A percentile compares a stretch with the other conserved stretches of the same genome.
Conservation (phyloP, 805 yeast genomes). For the Middelhovenomyces tepae region DNA sequence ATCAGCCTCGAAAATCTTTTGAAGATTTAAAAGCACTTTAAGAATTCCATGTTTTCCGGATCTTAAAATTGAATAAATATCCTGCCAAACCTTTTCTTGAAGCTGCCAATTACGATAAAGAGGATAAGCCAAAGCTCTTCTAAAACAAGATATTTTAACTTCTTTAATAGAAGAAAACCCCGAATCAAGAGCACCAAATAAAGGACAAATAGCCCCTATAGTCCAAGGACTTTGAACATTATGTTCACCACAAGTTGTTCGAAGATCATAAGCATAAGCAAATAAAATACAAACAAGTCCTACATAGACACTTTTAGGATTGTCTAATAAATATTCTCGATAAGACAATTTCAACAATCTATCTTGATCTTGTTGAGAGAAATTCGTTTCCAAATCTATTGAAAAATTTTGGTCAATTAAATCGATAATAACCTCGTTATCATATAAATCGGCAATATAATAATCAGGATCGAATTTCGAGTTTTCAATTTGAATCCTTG, state of each 20-base stretch:
- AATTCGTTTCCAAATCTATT: conserved; percentile 7
- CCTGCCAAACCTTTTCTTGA: conserved; percentile 59
- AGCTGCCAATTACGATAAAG: conserved; percentile 64
- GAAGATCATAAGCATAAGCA: conserved; percentile 62
- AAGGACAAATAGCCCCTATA: conserved; percentile 78
- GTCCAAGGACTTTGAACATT: conserved; percentile 92
- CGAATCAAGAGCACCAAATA: conserved; percentile 61
- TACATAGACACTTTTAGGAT: conserved; percentile 48
- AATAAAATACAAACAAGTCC: conserved; percentile 61
- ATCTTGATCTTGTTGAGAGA: conserved; percentile 32
- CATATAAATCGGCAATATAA: conserved; percentile 71
- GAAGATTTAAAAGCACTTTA: conserved; percentile 47
- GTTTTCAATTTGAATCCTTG: conserved; percentile 57
- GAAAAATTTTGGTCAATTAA: conserved; percentile 33
- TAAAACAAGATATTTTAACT: conserved; percentile 48
- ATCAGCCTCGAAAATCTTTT: conserved; percentile 61
- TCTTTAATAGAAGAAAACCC: conserved; percentile 38
- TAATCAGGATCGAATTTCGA: conserved; percentile 81
- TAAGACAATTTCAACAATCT: conserved; percentile 62
- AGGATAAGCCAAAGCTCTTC: conserved; percentile 75
- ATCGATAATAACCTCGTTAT: conserved; percentile 46
- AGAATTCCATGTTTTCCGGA: conserved; percentile 64
- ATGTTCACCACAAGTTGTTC: conserved; percentile 63
- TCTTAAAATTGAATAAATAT: conserved; percentile 53
- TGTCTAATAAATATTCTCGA: conserved; percentile 48